These are phyloP conservation scores for Cryphonectria carpinicola DNA, from an alignment of 2,329 filamentous ascomycete genomes.

Conservation along the genomic window DNA sequence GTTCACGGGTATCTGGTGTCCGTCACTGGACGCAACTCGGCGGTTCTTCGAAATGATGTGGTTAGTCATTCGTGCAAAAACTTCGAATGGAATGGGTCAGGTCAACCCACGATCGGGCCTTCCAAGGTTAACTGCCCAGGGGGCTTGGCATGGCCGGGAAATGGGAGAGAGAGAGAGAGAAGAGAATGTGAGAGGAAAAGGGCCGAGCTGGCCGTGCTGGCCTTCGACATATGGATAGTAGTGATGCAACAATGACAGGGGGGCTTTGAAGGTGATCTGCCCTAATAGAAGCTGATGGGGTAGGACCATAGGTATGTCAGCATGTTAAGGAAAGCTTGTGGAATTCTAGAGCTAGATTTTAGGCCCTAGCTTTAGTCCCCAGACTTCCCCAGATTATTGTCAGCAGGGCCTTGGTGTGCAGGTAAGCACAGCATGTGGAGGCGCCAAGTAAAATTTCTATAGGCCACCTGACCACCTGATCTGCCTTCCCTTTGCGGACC, in stretches of 20 bases:
- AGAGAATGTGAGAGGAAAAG: background rate
- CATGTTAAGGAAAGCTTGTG: background rate
- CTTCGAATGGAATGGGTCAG: background rate
- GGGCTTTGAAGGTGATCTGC: background rate
- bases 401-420: background rate
- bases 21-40: background rate
- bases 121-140: background rate
- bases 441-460: background rate
- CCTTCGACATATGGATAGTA: background rate
- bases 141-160: background rate
- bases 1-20: background rate
- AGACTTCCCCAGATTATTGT: background rate
- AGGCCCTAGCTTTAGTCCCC: background rate
- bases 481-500: background rate
- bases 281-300: background rate
- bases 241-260: background rate
- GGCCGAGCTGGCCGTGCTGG: constrained; percentile 1
- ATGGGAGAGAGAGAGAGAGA: background rate
- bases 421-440: background rate
- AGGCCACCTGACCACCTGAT: background rate
- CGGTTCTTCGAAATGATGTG: background rate
- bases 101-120: background rate
- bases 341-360: background rate
- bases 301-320: background rate
- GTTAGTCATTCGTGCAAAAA: background rate